Percentiles rank a stretch among this genome's conserved stretches.
phyloP scores from a whole-genome alignment of 129 eudicot species.

The Oenanthe sinensis region DNA sequence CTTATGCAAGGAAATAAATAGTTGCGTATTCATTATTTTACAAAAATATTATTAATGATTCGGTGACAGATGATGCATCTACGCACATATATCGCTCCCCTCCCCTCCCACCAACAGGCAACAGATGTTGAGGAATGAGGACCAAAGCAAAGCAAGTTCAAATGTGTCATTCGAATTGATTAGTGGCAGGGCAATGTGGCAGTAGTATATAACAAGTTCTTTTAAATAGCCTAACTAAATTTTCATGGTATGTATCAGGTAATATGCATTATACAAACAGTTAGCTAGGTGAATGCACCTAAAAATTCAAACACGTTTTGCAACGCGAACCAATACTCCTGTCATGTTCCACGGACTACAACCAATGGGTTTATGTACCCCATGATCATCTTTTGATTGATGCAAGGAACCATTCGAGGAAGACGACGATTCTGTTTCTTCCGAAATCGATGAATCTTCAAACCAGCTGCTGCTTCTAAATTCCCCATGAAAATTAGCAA shows the following conservation, averaged over 20 bases:
- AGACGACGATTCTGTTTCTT: constrained; percentile 9
- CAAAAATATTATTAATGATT: too few species aligned
- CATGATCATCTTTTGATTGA: constrained; percentile 12
- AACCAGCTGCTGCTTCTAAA: not conserved
- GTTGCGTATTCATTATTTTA: too few species aligned
- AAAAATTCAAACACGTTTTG: not conserved
- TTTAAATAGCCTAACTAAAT: not conserved
- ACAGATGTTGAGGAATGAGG: too few species aligned
- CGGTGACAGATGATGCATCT: too few species aligned
- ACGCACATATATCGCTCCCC: too few species aligned
- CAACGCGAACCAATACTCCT: constrained; percentile 20
- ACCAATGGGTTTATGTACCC: constrained; percentile 11
- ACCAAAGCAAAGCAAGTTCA: too few species aligned
- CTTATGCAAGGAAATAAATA: too few species aligned
- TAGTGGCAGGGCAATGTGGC: not conserved
- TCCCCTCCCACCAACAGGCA: too few species aligned
- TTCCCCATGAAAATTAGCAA: constrained; percentile 18
- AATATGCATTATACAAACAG: not conserved
- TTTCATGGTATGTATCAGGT: not conserved
- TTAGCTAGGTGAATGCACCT: not conserved
- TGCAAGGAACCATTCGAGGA: constrained; percentile 11
- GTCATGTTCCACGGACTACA: constrained; percentile 36
- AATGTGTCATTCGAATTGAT: too few species aligned
- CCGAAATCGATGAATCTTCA: constrained; percentile 12
- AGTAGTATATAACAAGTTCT: not conserved